Base-by-base conservation (phyloP, 2,329 filamentous ascomycete species). In the Diaporthe batatas region DNA sequence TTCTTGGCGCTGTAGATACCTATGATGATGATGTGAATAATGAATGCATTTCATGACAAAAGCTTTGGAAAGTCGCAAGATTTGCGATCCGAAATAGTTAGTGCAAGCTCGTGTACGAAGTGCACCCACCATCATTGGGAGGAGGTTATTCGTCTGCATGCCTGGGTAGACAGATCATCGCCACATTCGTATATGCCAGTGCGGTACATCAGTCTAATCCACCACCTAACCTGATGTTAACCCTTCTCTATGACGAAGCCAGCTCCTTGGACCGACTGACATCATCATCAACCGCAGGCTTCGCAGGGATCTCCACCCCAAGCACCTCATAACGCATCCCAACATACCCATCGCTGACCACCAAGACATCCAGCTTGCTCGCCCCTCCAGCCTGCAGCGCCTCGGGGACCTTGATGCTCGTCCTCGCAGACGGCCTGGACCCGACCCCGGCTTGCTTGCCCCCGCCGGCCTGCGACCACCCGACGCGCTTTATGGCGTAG, bases 301-400 rank as follows among this genome's bases (percentile, higher is more conserved):
- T 78, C 39, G 81, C 83, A 23, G 89, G 89, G n/a, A 91, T 82
- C 29, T 88, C 85, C 0, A 90, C 84, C 2, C 85, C 86, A 49
- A 83, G 73, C 1, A 88, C 73, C 32, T 81, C 80, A 74, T 89
- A 85, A 79, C 89, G 85, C 87, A 98, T 90, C 0, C 93, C 94
- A 44, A 94, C 85, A 82, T 98, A 98, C 21, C 91, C 91, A 86
- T 98, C 96, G 82, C 96, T 98, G 23, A 96, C 85, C 2, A 98
- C 91, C 75, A 89, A 80, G 3, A 98, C 88, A 79, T 94, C 92
- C 12, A 97, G 82, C 80, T 88, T 92, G 77, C 91, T 90, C 18
- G 84, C 86, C 75, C 77, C 79, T 65, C 80, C 80, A 8, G 44
- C 68, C 36, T 58, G 55, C 42, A 62, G 44, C 11, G 80, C 77